These are phyloP conservation scores for Lactarius hengduanensis DNA, from an alignment of 768 basidiomycete genomes.

Conservation along the genomic window DNA sequence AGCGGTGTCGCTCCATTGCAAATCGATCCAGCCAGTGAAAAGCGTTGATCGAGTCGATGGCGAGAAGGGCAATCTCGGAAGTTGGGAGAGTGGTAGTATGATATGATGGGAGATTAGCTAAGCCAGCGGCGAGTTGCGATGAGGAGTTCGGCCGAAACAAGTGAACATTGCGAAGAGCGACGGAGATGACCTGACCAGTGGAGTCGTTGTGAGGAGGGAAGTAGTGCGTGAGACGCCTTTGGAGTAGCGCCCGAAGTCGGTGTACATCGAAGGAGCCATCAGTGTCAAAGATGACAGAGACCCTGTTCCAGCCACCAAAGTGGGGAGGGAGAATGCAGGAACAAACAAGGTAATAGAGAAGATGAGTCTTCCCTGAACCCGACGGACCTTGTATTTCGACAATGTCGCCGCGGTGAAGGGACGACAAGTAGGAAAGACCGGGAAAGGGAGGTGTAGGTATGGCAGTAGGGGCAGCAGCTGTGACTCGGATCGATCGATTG, in stretches of 20 bases:
- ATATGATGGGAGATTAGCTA: slow-evolving; percentile 56
- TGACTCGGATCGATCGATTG: slow-evolving; percentile 6
- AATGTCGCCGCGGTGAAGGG: slow-evolving; percentile 56
- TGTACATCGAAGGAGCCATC: slow-evolving; percentile 61
- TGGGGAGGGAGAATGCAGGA: slow-evolving; percentile 54
- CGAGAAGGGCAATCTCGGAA: slow-evolving; percentile 61
- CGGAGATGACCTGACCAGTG: slow-evolving; percentile 35
- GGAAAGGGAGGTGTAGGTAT: slow-evolving; percentile 24
- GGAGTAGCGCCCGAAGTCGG: slow-evolving; percentile 54
- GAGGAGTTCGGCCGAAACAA: slow-evolving; percentile 70
- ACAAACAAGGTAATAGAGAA: slow-evolving; percentile 65
- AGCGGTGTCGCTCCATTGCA: slow-evolving; percentile 47
- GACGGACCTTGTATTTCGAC: slow-evolving; percentile 77
- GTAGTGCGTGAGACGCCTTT: slow-evolving; percentile 43
- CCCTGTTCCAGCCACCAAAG: slow-evolving; percentile 58
- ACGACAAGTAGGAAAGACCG: slow-evolving; percentile 29
- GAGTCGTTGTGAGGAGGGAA: slow-evolving; percentile 23
- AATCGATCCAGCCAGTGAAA: slow-evolving; percentile 81
- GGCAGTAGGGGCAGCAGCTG: slow-evolving; percentile 8
- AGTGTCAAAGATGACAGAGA: slow-evolving; percentile 67
- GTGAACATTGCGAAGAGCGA: slow-evolving; percentile 55
- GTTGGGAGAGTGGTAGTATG: slow-evolving; percentile 48
- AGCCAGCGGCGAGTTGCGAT: slow-evolving; percentile 63
- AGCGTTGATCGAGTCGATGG: slow-evolving; percentile 72
- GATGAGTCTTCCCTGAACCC: slow-evolving; percentile 72